These are phyloP conservation scores for Alternaria angustiovoidea DNA, from an alignment of 2,329 filamentous ascomycete genomes.

Conservation along the genomic window DNA sequence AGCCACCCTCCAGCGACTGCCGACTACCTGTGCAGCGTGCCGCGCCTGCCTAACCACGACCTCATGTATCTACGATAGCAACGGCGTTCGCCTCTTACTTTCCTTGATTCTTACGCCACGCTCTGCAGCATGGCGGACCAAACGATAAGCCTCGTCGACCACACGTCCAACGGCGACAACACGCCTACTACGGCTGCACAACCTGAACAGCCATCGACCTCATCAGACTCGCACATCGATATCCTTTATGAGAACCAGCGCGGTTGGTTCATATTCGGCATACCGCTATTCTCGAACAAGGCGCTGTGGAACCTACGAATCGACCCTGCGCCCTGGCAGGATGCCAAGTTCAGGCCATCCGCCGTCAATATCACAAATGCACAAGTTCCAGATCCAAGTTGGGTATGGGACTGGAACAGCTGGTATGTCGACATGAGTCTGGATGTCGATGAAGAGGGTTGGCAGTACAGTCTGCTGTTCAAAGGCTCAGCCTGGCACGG, in stretches of 20 bases:
- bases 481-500: constrained; percentile 75
- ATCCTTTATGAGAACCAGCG: constrained; percentile 96
- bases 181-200: constrained; percentile 30
- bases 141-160: constrained; percentile 74
- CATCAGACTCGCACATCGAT: constrained; percentile 64
- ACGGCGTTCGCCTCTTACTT: constrained; percentile 28
- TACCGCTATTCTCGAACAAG: constrained; percentile 85
- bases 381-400: constrained; percentile 91
- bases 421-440: constrained; percentile 82
- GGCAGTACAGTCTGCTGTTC: constrained; percentile 96
- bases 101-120: constrained; percentile 7
- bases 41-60: constrained; percentile 31
- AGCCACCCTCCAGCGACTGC: constrained; percentile 14
- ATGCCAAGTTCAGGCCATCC: constrained; percentile 62
- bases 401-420: constrained; percentile 83
- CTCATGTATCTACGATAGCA: constrained; percentile 43
- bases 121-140: constrained; percentile 58
- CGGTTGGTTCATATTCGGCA: constrained; percentile 86
- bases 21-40: constrained; percentile 8
- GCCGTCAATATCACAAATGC: constrained; percentile 81
- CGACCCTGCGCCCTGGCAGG: constrained; percentile 89
- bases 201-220: constrained; percentile 24
- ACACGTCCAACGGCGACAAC: constrained; percentile 50
- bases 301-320: constrained; percentile 77
- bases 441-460: constrained; percentile 86